Percentiles rank a stretch among this genome's conserved stretches.
Evolutionary conservation across 2,329 filamentous ascomycete species (phyloP).

Genomic region (Trichoderma koningiopsis): DNA sequence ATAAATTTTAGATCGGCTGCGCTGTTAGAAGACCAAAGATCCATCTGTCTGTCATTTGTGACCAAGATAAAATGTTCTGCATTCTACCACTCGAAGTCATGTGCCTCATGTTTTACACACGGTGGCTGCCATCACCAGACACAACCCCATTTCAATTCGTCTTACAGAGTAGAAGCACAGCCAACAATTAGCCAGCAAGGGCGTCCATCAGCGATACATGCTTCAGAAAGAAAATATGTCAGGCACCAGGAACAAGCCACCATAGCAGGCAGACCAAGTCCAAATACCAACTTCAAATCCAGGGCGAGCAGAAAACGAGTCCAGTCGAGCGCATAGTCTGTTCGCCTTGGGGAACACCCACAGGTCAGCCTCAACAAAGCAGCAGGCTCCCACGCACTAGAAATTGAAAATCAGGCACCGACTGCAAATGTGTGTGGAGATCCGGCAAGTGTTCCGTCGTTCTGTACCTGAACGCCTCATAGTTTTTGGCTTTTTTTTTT

Average conservation of each 20-base stretch:
- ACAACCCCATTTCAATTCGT: neutral
- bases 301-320: neutral
- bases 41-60: neutral
- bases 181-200: neutral
- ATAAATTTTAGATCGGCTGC: neutral
- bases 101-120: too few species aligned
- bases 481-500: neutral
- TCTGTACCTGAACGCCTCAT: neutral
- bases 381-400: neutral
- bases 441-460: neutral
- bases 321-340: neutral
- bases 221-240: neutral
- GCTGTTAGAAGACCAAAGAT: neutral
- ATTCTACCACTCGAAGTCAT: neutral
- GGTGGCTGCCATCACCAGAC: neutral
- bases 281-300: neutral
- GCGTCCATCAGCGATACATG: neutral
- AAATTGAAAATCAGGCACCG: neutral
- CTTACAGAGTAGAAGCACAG: neutral
- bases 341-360: neutral
- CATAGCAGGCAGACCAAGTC: neutral
- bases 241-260: neutral
- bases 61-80: neutral
- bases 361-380: neutral
- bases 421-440: neutral